Percentiles rank a stretch among this genome's conserved stretches.
Conservation (phyloP, 2,329 filamentous ascomycete genomes). For the Tolypocladium paradoxum region DNA sequence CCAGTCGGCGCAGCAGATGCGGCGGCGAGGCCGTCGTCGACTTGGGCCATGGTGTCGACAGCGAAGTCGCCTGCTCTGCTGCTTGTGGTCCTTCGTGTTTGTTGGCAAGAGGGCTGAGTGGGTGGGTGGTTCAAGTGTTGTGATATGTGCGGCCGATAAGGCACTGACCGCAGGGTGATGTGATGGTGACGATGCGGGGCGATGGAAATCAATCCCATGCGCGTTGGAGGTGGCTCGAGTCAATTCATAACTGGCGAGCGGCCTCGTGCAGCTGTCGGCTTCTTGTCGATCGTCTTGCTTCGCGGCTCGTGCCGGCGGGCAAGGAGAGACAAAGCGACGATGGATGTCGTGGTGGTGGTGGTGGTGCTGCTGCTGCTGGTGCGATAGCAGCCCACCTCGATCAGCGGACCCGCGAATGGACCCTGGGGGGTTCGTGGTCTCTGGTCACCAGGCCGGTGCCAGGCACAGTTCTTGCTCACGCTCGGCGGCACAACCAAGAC, state of each 20-base stretch:
- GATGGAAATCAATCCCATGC: not conserved
- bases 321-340: not conserved
- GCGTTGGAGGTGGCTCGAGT: not conserved
- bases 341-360: too few species aligned
- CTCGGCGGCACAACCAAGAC: not conserved
- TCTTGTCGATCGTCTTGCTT: not conserved
- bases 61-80: not conserved
- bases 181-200: conserved; percentile 2
- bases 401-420: conserved; percentile 6
- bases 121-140: not conserved
- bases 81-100: not conserved
- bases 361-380: too few species aligned
- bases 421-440: conserved; percentile 1
- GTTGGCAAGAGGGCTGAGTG: not conserved
- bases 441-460: conserved; percentile 6
- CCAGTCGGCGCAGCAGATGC: conserved; percentile 14
- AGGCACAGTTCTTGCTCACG: not conserved
- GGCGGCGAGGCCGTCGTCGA: conserved; percentile 5
- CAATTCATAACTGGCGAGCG: not conserved
- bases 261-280: not conserved
- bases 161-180: not conserved
- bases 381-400: conserved; percentile 4
- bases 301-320: not conserved
- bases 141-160: not conserved
- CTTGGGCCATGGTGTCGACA: conserved; percentile 1